Base-by-base conservation (phyloP, 2,329 filamentous ascomycete genomes). In the Neofusicoccum parvum region DNA sequence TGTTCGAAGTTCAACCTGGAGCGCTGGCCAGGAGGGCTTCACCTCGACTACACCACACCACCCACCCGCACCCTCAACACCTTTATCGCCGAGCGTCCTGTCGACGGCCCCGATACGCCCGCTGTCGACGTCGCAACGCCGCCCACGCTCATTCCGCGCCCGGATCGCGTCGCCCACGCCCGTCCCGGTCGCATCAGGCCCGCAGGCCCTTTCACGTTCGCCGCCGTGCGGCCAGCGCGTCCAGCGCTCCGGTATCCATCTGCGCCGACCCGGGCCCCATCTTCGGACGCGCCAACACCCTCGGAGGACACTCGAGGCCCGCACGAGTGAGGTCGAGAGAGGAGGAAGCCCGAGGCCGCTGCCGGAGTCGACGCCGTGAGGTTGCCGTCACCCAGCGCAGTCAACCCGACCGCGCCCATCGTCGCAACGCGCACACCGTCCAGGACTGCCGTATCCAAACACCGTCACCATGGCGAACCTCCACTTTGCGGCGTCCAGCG, bases 401-500 rank as follows among this genome's bases (percentile, higher is more conserved):
- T 39, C 48, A 45, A 37, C 32, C 41, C 50, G 23, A 37, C 50
- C 62, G 20, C 60, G 37, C 23, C 39, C 37, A 41, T 45, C 37
- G 62, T 48, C 62, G 41, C 32, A 64, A 39, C 50, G 27, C 41
- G 41, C 45, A n/a, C 62, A 14, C 39, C 41, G 20, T 9, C 39
- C 27, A 14, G 17, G 34, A 34, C 43, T 39, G 32, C 37, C 23
- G 36, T 23, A 27, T 20, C 23, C 10, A 11, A 49, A 23, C 45
- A 48, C 51, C 51, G 20, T 36, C 53, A 64, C 58, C 70, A 78
- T 99, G 95, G 87, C 94, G 83, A 96, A 96, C 82, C 89, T 94
- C 72, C 90, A 90, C 78, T 97, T 97, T 77, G 86, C 90, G 76
- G 92, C 93, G 81, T 97, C 92, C 79, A 94, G 91, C 87, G 94